These are phyloP conservation scores for Candida khao-thaluensis DNA, from an alignment of 805 yeast genomes.

Conservation along the genomic window DNA sequence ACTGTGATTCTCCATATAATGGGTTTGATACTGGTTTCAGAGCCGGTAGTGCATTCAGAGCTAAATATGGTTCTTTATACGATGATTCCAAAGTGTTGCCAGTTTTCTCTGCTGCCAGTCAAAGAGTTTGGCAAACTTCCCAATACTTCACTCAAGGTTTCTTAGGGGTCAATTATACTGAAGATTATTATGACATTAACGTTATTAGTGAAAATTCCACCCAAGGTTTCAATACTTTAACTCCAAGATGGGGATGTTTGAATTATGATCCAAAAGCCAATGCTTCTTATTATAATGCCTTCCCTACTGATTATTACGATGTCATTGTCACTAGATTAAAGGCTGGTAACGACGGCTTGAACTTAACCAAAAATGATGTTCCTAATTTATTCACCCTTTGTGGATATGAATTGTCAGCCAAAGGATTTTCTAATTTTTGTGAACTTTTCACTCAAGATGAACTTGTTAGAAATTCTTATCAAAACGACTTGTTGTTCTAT, in stretches of 20 bases:
- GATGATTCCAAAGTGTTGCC: conserved; percentile 37
- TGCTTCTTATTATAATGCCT: conserved; percentile 22
- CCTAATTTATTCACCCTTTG: conserved; percentile 57
- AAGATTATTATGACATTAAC: conserved; percentile 27
- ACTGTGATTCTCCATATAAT: conserved; percentile 44
- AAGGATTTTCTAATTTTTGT: conserved; percentile 68
- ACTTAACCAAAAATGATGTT: conserved; percentile 54
- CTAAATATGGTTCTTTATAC: conserved; percentile 49
- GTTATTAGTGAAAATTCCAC: conserved; percentile 46
- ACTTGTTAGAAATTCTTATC: conserved; percentile 60
- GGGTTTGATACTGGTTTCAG: conserved; percentile 51
- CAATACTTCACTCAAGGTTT: conserved; percentile 59
- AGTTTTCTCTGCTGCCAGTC: conserved; percentile 54
- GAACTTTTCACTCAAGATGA: conserved; percentile 67
- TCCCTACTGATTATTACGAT: conserved; percentile 44
- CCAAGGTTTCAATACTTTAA: conserved; percentile 59
- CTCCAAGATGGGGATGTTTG: conserved; percentile 49
- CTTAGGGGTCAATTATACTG: conserved; percentile 44
- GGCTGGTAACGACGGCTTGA: conserved; percentile 50
- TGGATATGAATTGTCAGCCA: conserved; percentile 71
- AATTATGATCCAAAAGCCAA: conserved; percentile 32
- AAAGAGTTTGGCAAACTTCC: conserved; percentile 57
- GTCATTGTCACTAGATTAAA: conserved; percentile 59
- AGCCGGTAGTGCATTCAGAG: conserved; percentile 50
- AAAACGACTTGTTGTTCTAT: conserved; percentile 56